Percentiles rank a stretch among this genome's conserved stretches.
Conservation (phyloP, 1,284 basidiomycete species). For the Cutaneotrichosporon mucoides region DNA sequence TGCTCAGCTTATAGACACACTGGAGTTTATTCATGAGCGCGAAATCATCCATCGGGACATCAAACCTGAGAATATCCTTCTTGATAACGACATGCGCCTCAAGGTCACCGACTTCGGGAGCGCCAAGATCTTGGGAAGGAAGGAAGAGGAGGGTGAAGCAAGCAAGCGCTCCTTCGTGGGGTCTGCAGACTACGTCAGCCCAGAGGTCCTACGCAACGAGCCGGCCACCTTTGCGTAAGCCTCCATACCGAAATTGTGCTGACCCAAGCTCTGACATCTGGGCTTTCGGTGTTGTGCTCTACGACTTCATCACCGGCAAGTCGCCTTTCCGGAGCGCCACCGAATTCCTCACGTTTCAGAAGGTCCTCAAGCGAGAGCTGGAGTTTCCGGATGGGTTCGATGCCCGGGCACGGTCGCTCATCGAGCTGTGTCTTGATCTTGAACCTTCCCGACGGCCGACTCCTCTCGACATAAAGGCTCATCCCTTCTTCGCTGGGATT, state of each 20-base stretch:
- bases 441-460: conserved; percentile 63
- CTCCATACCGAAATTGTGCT: too few relatives aligned
- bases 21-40: conserved; percentile 82
- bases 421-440: conserved; percentile 52
- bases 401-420: conserved; percentile 49
- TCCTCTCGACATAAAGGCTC: conserved; percentile 61
- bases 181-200: conserved; percentile 92
- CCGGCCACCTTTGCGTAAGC: conserved; percentile 49
- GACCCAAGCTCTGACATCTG: conserved; percentile 51
- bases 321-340: conserved; percentile 57
- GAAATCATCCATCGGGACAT: conserved; percentile 87
- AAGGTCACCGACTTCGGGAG: conserved; percentile 98
- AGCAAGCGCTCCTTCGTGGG: conserved; percentile 76
- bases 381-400: conserved; percentile 53
- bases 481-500: conserved; percentile 69
- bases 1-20: conserved; percentile 80
- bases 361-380: conserved; percentile 54
- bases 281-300: conserved; percentile 57
- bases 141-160: conserved; percentile 47
- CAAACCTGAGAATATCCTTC: conserved; percentile 81
- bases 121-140: conserved; percentile 70
- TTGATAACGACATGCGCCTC: conserved; percentile 77
- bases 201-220: conserved; percentile 78
- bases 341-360: conserved; percentile 59
- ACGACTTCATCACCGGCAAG: conserved; percentile 54